Evolutionary conservation across 768 basidiomycete species (phyloP).

Genomic region (Agrocybe pediades): DNA sequence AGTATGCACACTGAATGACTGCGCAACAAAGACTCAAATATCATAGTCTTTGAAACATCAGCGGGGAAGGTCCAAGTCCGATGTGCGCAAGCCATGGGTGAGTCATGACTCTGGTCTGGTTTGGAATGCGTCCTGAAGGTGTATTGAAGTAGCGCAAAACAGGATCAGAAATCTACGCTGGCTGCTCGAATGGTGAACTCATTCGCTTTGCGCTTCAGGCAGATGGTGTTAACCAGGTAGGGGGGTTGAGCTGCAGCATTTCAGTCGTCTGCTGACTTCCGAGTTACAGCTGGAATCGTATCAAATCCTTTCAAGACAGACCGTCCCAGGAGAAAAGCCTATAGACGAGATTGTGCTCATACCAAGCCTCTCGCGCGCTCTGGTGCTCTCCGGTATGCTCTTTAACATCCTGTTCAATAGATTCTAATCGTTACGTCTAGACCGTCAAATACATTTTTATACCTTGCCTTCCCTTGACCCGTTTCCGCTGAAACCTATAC

Average conservation of each 20-base stretch:
- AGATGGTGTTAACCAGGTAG: constrained; percentile 51
- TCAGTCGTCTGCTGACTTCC: background rate
- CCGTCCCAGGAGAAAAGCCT: constrained; percentile 65
- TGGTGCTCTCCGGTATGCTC: constrained; percentile 72
- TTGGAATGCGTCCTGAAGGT: background rate
- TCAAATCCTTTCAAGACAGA: constrained; percentile 67
- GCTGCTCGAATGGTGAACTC: constrained; percentile 83
- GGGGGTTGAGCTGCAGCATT: constrained; percentile 11
- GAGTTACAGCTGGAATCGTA: constrained; percentile 57
- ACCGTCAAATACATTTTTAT: constrained; percentile 75
- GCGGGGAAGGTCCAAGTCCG: constrained; percentile 31
- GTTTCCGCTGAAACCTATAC: constrained; percentile 75
- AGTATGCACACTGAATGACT: constrained; percentile 10
- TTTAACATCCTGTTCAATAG: constrained; percentile 1
- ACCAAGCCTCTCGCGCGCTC: constrained; percentile 70
- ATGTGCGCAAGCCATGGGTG: constrained; percentile 65
- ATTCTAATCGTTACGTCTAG: constrained; percentile 30
- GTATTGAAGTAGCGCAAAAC: background rate
- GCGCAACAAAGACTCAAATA: background rate
- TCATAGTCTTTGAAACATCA: constrained; percentile 12
- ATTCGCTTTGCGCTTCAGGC: constrained; percentile 76
- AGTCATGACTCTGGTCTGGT: constrained; percentile 15
- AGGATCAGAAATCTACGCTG: constrained; percentile 88
- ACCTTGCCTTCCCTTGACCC: constrained; percentile 80
- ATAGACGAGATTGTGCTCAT: constrained; percentile 82